These are phyloP conservation scores for Sarocladium kiliense DNA, from an alignment of 2,329 filamentous ascomycete genomes.

Conservation along the genomic window DNA sequence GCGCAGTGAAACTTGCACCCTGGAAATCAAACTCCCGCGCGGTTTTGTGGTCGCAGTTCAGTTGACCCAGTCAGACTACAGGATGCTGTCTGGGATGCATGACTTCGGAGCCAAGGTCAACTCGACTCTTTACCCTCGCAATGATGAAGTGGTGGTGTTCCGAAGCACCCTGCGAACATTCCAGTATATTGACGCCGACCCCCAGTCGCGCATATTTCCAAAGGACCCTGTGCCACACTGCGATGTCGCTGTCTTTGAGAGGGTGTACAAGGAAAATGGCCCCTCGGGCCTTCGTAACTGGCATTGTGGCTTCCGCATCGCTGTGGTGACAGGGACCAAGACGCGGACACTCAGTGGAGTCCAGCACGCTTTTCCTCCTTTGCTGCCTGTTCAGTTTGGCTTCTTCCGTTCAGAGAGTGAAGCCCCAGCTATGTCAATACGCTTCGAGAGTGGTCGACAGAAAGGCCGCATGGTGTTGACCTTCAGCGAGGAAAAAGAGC, in stretches of 20 bases:
- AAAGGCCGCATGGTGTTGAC: conserved; percentile 71
- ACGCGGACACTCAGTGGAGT: conserved; percentile 75
- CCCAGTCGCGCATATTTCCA: conserved; percentile 68
- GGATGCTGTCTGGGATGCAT: conserved; percentile 74
- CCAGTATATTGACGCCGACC: conserved; percentile 72
- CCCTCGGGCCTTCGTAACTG: conserved; percentile 66
- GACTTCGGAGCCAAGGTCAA: conserved; percentile 79
- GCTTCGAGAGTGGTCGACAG: conserved; percentile 59
- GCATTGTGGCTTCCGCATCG: conserved; percentile 75
- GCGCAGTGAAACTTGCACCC: conserved; percentile 60
- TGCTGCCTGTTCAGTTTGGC: conserved; percentile 69
- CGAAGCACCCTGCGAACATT: conserved; percentile 66
- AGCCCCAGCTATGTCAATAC: conserved; percentile 63
- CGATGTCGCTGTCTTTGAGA: conserved; percentile 72
- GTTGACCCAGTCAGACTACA: conserved; percentile 72
- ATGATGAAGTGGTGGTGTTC: conserved; percentile 66
- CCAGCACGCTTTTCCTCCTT: conserved; percentile 61
- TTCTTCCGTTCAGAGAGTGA: conserved; percentile 69
- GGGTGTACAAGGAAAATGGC: conserved; percentile 59
- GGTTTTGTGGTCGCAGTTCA: conserved; percentile 70
- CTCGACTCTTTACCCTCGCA: conserved; percentile 60
- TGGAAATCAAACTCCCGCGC: conserved; percentile 68
- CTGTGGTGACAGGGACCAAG: conserved; percentile 70
- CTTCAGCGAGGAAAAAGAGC: conserved; percentile 68
- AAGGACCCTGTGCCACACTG: conserved; percentile 67